Evolutionary conservation across 2,329 filamentous ascomycete species (phyloP), one percentile per base, ranked within the genome.

Genomic region (Aaosphaeria arxii): DNA sequence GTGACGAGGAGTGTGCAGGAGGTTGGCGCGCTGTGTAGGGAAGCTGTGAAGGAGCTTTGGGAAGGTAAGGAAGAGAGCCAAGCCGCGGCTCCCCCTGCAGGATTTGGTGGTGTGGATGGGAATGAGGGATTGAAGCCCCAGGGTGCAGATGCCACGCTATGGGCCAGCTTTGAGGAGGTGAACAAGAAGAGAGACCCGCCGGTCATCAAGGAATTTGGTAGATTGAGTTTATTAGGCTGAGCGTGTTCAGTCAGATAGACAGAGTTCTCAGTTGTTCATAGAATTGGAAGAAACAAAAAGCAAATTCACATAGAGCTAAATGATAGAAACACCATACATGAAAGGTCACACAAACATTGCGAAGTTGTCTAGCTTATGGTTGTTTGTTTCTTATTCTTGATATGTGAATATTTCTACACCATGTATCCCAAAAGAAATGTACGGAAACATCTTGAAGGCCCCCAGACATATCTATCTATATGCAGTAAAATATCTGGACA

Each of bases 1-100:
- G 82, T 95, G 3, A 87, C 94, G 69, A 79, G 75, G 6, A 80
- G 89, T 29, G 83, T 92, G 73, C 78, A 73, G 5, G 89, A 94
- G 54, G 86, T 97, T 1, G 74, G 89, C 7, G 84, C 82, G 40
- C 79, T 83, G 52, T 95, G 89, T 66, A 72, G 72, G 54, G 76
- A 74, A 6, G 86, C 87, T 40, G 77, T 91, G 11, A 75, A 71
- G 7, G 87, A 95, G 59, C 58, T 69, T 46, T 69, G 64, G 52
- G 44, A 51, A 6, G 49, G 29, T 42, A 45, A 41, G 11, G 49
- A 30, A 5, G 43, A 42, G 30, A 40, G 7, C 30, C 40, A 38
- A 30, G 45, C 7, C 7, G 48, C 40, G 29, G 54, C 60, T n/a
- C 28, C 59, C 30, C 59, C 57, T 31, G 57, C 44, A 44, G 66